Conservation (phyloP, 2,329 filamentous ascomycete genomes). For the Sporothrix euskadiensis region DNA sequence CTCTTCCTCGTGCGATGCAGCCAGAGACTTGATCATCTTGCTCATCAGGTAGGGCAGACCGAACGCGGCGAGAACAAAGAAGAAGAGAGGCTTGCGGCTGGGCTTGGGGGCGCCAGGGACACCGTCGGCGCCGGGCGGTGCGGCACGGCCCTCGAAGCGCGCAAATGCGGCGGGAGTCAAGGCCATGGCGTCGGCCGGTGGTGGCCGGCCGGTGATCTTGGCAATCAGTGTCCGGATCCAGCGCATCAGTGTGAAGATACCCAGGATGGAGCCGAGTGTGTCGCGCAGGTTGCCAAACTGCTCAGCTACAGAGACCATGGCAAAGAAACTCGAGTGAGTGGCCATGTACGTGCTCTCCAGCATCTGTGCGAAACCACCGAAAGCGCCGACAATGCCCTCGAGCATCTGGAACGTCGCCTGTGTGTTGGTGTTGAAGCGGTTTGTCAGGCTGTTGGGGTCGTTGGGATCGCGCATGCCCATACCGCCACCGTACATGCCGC, state of each 20-base stretch:
- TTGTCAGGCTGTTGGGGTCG: constrained; percentile 91
- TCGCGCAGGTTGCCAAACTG: constrained; percentile 93
- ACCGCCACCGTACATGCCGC: constrained; percentile 56
- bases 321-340: constrained; percentile 97
- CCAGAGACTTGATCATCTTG: constrained; percentile 86
- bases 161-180: constrained; percentile 91
- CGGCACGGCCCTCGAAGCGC: constrained; percentile 72
- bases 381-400: constrained; percentile 92
- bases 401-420: constrained; percentile 98
- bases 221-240: constrained; percentile 92
- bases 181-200: constrained; percentile 80
- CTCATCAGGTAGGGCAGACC: constrained; percentile 96
- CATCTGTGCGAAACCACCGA: constrained; percentile 98
- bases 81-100: constrained; percentile 91
- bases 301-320: constrained; percentile 97
- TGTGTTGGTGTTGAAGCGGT: constrained; percentile 91
- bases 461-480: constrained; percentile 62
- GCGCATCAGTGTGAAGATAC: constrained; percentile 92
- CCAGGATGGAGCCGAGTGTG: constrained; percentile 87
- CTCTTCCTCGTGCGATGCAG: constrained; percentile 81
- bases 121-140: constrained; percentile 57
- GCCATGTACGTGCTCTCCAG: constrained; percentile 99
- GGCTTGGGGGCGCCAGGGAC: constrained; percentile 61
- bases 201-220: constrained; percentile 87
- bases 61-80: constrained; percentile 93